These are phyloP conservation scores for Elongisporangium anandrum DNA, from an alignment of 352 stramenopile genomes.

Conservation along the genomic window DNA sequence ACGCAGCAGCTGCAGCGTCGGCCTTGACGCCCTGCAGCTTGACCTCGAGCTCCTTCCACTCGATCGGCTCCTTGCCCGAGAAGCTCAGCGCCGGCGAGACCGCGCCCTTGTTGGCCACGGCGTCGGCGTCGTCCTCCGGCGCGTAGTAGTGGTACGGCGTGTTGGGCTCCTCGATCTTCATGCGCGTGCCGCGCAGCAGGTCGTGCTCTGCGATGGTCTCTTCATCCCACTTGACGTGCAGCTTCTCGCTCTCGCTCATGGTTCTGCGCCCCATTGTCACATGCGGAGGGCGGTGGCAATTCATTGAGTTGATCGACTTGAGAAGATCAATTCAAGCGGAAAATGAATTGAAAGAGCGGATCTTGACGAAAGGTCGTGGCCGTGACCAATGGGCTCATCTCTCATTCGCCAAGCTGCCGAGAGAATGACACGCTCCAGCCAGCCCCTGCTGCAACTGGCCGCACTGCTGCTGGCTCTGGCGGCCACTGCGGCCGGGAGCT, in stretches of 20 bases:
- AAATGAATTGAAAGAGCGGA: background rate
- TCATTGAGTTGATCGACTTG: background rate
- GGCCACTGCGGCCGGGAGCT: background rate
- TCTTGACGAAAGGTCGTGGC: background rate
- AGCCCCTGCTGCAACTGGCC: background rate
- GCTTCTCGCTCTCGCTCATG: constrained; percentile 1
- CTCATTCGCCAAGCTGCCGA: background rate
- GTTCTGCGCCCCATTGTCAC: background rate
- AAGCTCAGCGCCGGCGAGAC: constrained; percentile 48
- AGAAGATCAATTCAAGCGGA: background rate
- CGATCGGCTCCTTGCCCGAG: constrained; percentile 42
- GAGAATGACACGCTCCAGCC: background rate
- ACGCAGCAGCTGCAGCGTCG: background rate
- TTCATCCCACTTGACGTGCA: constrained; percentile 88
- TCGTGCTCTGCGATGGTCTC: constrained; percentile 90
- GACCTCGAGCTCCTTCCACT: constrained; percentile 66
- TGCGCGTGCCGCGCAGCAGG: constrained; percentile 86
- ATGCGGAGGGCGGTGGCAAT: background rate
- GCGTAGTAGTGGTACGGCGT: constrained; percentile 88
- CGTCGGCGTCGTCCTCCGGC: constrained; percentile 16
- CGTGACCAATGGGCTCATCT: too few relatives aligned
- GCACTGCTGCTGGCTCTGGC: background rate
- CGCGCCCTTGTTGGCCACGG: constrained; percentile 18
- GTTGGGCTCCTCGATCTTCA: constrained; percentile 93
- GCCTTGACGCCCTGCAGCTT: constrained; percentile 59